Conservation (phyloP, 2,329 filamentous ascomycete genomes). For the Colletotrichum chlorophyti region DNA sequence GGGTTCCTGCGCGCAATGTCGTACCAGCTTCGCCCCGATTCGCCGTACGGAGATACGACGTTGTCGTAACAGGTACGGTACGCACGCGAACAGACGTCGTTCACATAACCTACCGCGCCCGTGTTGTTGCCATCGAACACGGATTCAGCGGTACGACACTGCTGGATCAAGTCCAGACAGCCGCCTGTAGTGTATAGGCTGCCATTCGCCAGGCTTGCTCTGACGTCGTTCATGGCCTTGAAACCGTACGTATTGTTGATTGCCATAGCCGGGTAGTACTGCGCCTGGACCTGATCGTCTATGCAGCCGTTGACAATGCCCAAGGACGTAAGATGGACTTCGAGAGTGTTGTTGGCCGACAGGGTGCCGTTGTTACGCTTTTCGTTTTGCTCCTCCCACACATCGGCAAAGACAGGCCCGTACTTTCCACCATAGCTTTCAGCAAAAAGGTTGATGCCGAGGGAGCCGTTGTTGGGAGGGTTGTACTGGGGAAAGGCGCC, state of each 20-base stretch:
- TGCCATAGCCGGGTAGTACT: constrained; percentile 63
- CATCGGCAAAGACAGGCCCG: constrained; percentile 67
- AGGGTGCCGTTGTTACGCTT: constrained; percentile 57
- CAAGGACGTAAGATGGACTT: constrained; percentile 66
- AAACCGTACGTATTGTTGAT: constrained; percentile 70
- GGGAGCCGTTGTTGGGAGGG: constrained; percentile 51
- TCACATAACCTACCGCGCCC: constrained; percentile 17
- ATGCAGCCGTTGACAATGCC: constrained; percentile 77
- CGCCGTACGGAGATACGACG: constrained; percentile 64
- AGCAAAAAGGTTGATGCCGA: constrained; percentile 70
- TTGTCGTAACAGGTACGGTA: constrained; percentile 53
- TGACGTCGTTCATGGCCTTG: constrained; percentile 49
- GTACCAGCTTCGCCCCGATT: constrained; percentile 62
- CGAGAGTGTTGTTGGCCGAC: constrained; percentile 57
- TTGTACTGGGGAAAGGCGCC: constrained; percentile 64
- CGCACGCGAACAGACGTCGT: constrained; percentile 15
- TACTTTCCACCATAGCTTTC: constrained; percentile 77
- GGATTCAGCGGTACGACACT: constrained; percentile 26
- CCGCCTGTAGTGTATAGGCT: constrained; percentile 22
- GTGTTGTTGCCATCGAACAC: constrained; percentile 26
- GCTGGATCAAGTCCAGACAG: constrained; percentile 25
- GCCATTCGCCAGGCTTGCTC: constrained; percentile 24
- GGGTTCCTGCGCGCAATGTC: constrained; percentile 63
- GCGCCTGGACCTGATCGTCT: constrained; percentile 67
- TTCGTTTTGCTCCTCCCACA: constrained; percentile 68